Evolutionary conservation across 441 rosid genomes (phyloP), one percentile per base, ranked within the genome.

Genomic region (Codiaeum variegatum): DNA sequence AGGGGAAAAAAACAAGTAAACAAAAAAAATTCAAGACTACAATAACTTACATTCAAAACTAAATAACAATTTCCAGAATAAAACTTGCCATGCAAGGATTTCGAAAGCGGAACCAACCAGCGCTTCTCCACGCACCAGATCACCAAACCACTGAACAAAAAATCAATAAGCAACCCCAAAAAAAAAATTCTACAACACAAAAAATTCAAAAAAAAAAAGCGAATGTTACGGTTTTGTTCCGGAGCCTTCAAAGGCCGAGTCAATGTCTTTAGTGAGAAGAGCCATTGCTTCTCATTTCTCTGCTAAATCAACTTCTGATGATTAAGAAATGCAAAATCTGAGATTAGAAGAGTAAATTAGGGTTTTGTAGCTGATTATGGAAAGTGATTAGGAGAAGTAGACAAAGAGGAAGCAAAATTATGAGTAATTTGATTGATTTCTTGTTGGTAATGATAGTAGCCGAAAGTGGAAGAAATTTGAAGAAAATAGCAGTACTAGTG

Each of bases 51-150:
- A 71, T 86, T 82, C 71, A 93, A 77, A 72, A 91, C 75, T 62
- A 93, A 23, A 75, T 87, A 93, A 1, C 91, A 87, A 75, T 86
- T 87, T 77, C 93, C 95, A 42, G 92, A 81, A 74, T 85, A 82
- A 74, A 93, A 93, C 80, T 85, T 93, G 12, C 98, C 95, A 23
- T 80, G 82, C 61, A 82, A 80, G 34, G 93, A 82, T 80, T 83
- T 87, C 0, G 93, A 87, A 19, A 93, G 74, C 3, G 87, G 80
- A 49, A 88, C 83, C 75, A 88, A 75, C 29, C 62, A 88, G 36
- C 80, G 82, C 13, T 85, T 82, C 73, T 85, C 89, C 55, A 88
- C 62, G 70, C 97, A 89, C 97, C 98, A 93, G 61, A 93, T 87
- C 79, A 91, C 92, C 78, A 93, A 32, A 38, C 97, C 98, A 72